These are phyloP conservation scores for fission yeast (Schizosaccharomyces pombe) DNA, from an alignment of 805 yeast species.

Conservation along the genomic window DNA sequence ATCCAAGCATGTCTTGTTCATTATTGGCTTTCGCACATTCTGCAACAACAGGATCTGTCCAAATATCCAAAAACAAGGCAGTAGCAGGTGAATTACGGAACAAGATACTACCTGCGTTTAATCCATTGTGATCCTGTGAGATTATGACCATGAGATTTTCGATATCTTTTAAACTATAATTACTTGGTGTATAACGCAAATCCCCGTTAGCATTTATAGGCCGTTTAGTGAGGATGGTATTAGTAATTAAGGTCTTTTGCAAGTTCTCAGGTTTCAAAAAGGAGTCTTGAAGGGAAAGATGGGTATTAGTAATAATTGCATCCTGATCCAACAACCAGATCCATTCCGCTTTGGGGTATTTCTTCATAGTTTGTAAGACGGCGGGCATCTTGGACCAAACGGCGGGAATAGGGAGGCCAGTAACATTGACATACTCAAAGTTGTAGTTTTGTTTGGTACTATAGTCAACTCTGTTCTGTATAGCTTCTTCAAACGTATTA, in stretches of 20 bases:
- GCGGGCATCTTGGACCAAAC: conserved; percentile 18
- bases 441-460: conserved; percentile 8
- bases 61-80: conserved; percentile 13
- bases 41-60: conserved; percentile 13
- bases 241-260: conserved; percentile 9
- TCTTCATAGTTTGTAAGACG: conserved; percentile 14
- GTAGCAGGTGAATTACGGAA: conserved; percentile 11
- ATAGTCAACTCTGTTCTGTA: conserved; percentile 11
- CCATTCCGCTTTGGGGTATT: conserved; percentile 18
- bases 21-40: conserved; percentile 13
- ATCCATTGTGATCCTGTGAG: conserved; percentile 13
- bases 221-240: not conserved
- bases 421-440: conserved; percentile 13
- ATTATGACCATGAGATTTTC: conserved; percentile 12
- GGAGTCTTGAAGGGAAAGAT: conserved; percentile 13
- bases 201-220: not conserved
- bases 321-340: conserved; percentile 20
- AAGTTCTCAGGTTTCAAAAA: conserved; percentile 14
- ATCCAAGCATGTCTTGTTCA: conserved; percentile 9
- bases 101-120: conserved; percentile 17
- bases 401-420: conserved; percentile 8
- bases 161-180: conserved; percentile 4
- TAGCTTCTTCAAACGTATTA: conserved; percentile 7
- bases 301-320: conserved; percentile 16
- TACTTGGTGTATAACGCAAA: not conserved